Base-by-base conservation (phyloP, 2,329 filamentous ascomycete genomes). In the Botryotinia calthae region DNA sequence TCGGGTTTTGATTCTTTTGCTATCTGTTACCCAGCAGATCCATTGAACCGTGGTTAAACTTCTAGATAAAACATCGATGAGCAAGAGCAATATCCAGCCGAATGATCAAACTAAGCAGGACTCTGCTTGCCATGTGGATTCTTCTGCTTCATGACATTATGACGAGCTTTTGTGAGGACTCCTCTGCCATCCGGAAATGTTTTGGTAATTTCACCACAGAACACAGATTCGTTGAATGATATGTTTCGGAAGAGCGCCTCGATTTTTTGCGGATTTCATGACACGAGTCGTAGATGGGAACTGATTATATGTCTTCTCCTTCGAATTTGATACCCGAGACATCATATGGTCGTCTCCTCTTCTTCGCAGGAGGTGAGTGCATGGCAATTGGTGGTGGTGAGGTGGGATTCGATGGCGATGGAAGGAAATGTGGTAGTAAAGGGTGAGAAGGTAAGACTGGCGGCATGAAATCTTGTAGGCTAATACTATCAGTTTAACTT, bases 51-150 rank as follows among this genome's bases (percentile, higher is more conserved):
- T 63, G n/a, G 9, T n/a, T 10, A n/a, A 44, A 37, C 48, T 51
- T 34, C 34, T 34, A 34, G 5, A 34, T 34, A 34, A 34, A 34
- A 6, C 34, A 34, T 34, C 34, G 34, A 34, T 34, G 34, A 34
- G 34, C 34, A 34, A 34, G 34, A 34, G 34, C 34, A 6, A 34
- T 34, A 34, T 34, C 34, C 34, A 34, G 34, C 34, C 34, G 34
- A 34, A 34, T n/a, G 25, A n/a, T 51, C 48, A 51, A 51, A n/a
- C 48, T 85, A 90, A 1, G 85, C 81, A 14, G 76, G 75, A 70
- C 81, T 85, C 12, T 54, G 25, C 6, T 56, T 31, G 3, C 14
- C n/a, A 31, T 56, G n/a, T 18, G n/a, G 12, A 56, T 4, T 14
- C 31, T 56, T 56, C n/a, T 56, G 51, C n/a, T 28, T 56, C n/a